Conservation (phyloP, 176 grass and related monocot species). For the Ampelocalamus luodianensis region DNA sequence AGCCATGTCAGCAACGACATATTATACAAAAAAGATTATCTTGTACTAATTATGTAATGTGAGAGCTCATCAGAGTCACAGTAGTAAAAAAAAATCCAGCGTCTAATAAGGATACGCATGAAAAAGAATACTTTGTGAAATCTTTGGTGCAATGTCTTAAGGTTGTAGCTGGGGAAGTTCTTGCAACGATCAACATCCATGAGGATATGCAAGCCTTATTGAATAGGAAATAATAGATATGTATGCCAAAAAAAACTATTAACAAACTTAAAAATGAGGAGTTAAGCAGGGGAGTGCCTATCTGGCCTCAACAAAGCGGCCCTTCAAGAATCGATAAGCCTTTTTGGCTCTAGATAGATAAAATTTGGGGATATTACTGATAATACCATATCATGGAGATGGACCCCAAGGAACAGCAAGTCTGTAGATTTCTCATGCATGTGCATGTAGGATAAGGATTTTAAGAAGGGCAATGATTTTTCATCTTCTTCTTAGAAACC, state of each 20-base stretch:
- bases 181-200: slow-evolving; percentile 25
- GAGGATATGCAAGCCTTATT: neutral
- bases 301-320: neutral
- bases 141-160: neutral
- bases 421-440: neutral
- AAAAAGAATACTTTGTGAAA: neutral
- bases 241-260: too few species aligned
- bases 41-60: neutral
- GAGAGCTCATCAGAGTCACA: neutral
- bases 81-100: slow-evolving; percentile 19
- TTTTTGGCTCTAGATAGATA: too few species aligned
- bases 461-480: neutral
- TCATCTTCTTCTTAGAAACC: neutral
- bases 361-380: neutral
- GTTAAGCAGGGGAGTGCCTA: neutral
- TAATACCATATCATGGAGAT: neutral
- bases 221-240: neutral
- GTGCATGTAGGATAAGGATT: neutral
- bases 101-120: slow-evolving; percentile 14
- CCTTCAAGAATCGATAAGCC: too few species aligned
- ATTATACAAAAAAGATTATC: neutral
- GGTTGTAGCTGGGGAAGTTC: slow-evolving; percentile 36
- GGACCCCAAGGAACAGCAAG: neutral
- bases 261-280: neutral
- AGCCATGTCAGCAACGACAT: neutral